Conservation (phyloP, 768 basidiomycete species). For the Kwoniella europaea region DNA sequence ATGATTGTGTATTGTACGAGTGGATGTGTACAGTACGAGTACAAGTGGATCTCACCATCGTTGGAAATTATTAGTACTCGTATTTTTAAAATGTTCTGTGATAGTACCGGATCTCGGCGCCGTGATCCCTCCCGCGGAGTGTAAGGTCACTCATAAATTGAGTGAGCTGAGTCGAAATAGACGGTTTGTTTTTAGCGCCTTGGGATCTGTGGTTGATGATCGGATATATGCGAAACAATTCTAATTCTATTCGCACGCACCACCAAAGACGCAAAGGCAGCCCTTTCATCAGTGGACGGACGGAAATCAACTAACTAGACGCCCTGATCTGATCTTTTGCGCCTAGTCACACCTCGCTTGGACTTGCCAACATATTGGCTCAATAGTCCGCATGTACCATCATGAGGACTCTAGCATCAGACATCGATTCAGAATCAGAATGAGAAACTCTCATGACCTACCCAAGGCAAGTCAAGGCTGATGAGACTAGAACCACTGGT, state of each 20-base stretch:
- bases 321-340: not conserved
- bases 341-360: not conserved
- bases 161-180: not conserved
- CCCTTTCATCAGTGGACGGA: not conserved
- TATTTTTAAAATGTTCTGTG: not conserved
- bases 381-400: not conserved
- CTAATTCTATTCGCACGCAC: not conserved
- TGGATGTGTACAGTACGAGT: not conserved
- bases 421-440: too few relatives aligned
- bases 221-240: conserved; percentile 11
- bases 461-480: too few relatives aligned
- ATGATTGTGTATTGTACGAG: not conserved
- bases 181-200: not conserved
- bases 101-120: not conserved
- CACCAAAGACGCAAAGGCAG: not conserved
- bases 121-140: not conserved
- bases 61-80: not conserved
- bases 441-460: too few relatives aligned
- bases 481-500: too few relatives aligned
- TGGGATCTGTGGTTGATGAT: not conserved
- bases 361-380: not conserved
- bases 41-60: not conserved
- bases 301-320: not conserved
- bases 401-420: not conserved
- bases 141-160: not conserved